Base-by-base conservation (phyloP, 2,329 filamentous ascomycete species). In the Onygena corvina region DNA sequence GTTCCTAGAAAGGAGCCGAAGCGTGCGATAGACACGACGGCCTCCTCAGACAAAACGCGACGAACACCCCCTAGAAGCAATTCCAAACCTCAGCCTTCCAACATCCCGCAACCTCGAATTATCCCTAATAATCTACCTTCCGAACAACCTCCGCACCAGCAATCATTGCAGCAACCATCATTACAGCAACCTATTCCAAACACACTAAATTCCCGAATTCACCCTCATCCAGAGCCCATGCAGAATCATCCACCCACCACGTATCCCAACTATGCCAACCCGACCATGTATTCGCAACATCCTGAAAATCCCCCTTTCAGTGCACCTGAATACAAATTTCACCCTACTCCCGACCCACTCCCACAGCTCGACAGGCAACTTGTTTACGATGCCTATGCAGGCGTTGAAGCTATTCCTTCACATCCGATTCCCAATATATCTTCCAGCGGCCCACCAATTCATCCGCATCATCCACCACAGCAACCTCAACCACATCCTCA, bases 331-430 rank as follows among this genome's bases (percentile, higher is more conserved):
- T 67, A 69, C 49, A 67, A 65, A 47, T 67, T 70, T 50, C 57
- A 58, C 51, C 60, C 66, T 47, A 61, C 63, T 11, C 57, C 63
- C 29, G 66, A 68, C 45, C 64, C 67, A 48, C 68, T 87, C 21
- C 80, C 82, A 7, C 80, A 85, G 52, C 75, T 90, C 11, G 84
- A 89, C 58, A 75, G 83, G 2, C 83, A 87, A 59, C 78, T 88
- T 54, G 81, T 87, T 1, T 86, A 86, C 54, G 81, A 80, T 31
- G 83, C 81, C 1, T 90, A 88, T 59, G 71, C 73, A 6, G 74
- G 70, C 25, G 64, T 78, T 57, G 67, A 80, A 62, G 67, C 67
- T 3, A 59, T 59, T 14, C 44, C 60, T 53, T 56, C 64, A 45
- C 54, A 58, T 8, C 49, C 60, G 1, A 56, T 59, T 18, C 63